Evolutionary conservation across 75 land plant species (phyloP).

Genomic region (Isoetes taiwanensis): DNA sequence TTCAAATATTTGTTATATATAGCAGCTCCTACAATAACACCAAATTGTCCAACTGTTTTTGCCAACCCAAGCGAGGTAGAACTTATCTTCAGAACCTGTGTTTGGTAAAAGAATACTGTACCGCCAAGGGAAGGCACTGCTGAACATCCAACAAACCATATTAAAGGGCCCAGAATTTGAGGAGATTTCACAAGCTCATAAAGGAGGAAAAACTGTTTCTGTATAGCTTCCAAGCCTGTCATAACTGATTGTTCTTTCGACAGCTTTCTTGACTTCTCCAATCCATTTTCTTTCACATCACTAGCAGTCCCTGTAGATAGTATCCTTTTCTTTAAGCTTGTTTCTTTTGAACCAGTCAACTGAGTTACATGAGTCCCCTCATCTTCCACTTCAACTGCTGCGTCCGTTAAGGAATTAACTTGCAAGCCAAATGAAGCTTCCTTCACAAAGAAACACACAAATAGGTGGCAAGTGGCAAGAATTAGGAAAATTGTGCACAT

Average conservation of each 20-base stretch:
- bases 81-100: not conserved
- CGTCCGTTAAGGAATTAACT: too few species aligned
- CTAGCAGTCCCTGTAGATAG: too few species aligned
- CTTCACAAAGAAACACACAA: slow-evolving; percentile 27
- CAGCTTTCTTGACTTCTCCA: too few species aligned
- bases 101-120: not conserved
- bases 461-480: slow-evolving; percentile 39
- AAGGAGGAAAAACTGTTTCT: slow-evolving; percentile 9
- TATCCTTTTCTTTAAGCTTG: too few species aligned
- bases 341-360: too few species aligned
- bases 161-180: not conserved
- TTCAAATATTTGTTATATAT: not conserved
- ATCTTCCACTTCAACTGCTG: too few species aligned
- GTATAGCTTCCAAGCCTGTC: not conserved
- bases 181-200: not conserved
- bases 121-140: not conserved
- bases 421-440: slow-evolving; percentile 33
- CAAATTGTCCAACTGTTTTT: not conserved
- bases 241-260: too few species aligned
- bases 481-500: slow-evolving; percentile 50
- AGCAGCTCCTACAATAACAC: not conserved
- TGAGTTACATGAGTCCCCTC: too few species aligned
- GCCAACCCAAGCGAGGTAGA: not conserved
- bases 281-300: too few species aligned
- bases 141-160: not conserved